Conservation (phyloP, 306 rosid species). For the Gastrolobium villosum region DNA sequence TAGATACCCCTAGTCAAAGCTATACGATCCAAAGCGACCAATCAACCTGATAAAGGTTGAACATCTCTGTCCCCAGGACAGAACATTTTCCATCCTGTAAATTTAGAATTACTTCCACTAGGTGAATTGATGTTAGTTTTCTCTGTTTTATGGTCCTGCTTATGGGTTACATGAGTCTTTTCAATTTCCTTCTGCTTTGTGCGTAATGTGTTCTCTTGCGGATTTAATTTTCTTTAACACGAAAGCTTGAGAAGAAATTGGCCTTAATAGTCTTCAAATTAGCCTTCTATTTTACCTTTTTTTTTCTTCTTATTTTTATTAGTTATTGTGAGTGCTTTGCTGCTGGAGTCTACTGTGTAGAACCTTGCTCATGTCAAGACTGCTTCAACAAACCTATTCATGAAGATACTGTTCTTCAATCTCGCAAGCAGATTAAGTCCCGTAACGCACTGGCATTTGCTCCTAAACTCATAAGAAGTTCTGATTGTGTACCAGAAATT, state of each 20-base stretch:
- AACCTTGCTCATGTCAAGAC: constrained; percentile 82
- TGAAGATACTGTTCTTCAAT: constrained; percentile 78
- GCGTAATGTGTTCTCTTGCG: not conserved
- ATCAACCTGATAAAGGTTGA: too few relatives aligned
- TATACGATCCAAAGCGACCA: too few relatives aligned
- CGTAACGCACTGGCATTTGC: constrained; percentile 95
- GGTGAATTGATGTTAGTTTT: constrained; percentile 1
- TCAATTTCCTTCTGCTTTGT: constrained; percentile 15
- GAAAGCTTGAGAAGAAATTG: constrained; percentile 2
- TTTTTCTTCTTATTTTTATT: constrained; percentile 12
- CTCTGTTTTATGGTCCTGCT: constrained; percentile 20
- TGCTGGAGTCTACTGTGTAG: constrained; percentile 92
- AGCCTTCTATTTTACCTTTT: not conserved
- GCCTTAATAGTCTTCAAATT: not conserved
- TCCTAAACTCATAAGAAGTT: constrained; percentile 81
- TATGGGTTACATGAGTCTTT: not conserved
- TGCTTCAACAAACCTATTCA: constrained; percentile 90
- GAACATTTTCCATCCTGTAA: not conserved
- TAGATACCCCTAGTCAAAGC: too few relatives aligned
- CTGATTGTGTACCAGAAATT: constrained; percentile 69
- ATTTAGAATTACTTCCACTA: not conserved
- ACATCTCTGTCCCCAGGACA: too few relatives aligned
- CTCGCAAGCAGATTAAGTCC: constrained; percentile 89
- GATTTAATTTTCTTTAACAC: not conserved
- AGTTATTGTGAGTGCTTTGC: constrained; percentile 97